Evolutionary conservation across 164 flowering plant species (phyloP).

Genomic region (Annona cherimola): DNA sequence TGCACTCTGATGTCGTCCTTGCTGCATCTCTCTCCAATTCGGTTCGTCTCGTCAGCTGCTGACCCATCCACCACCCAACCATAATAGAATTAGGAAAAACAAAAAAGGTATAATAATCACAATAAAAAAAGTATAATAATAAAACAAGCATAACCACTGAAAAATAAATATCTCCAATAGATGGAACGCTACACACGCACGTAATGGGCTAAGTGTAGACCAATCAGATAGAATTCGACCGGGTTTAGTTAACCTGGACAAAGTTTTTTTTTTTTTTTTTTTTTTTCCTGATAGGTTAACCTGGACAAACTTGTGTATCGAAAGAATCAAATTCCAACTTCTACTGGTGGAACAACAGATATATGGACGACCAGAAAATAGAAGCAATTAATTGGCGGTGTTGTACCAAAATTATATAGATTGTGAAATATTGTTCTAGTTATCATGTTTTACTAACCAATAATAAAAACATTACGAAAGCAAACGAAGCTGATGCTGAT

Average conservation of each 20-base stretch:
- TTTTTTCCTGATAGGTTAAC: no score
- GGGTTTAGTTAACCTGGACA: no score
- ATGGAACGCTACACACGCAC: neutral
- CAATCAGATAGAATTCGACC: neutral
- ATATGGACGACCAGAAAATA: no score
- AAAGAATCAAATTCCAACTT: no score
- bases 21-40: slow-evolving; percentile 49
- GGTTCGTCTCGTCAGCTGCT: slow-evolving; percentile 17
- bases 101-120: neutral
- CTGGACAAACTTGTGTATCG: no score
- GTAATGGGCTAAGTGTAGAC: neutral
- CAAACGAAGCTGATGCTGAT: no score
- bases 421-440: neutral
- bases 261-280: no score
- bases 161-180: no score
- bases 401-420: neutral
- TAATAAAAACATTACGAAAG: neutral
- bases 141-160: neutral
- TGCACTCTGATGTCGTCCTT: slow-evolving; percentile 43
- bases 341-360: no score
- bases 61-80: neutral
- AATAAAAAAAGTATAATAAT: neutral
- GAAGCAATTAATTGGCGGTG: no score
- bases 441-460: neutral
- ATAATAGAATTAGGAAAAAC: no score